phyloP scores from a whole-genome alignment of 768 basidiomycete species.

The Rhodotorula babjevae region DNA sequence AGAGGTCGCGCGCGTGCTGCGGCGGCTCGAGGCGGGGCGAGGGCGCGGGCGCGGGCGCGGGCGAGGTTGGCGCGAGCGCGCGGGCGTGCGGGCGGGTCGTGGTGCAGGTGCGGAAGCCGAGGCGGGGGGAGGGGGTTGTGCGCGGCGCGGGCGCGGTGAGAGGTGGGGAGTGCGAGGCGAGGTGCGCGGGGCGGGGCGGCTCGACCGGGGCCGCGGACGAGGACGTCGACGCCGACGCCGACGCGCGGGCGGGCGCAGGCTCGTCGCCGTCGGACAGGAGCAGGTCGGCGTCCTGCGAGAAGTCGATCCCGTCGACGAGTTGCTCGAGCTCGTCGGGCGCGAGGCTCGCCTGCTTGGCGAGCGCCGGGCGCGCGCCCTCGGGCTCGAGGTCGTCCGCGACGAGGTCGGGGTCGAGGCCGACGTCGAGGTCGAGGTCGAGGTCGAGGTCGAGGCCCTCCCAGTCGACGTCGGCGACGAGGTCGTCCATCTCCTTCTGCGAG shows the following conservation, averaged over 20 bases:
- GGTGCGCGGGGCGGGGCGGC: too few species aligned
- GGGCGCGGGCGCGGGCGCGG: too few species aligned
- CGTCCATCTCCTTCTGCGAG: constrained; percentile 12
- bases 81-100: too few species aligned
- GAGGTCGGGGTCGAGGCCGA: not conserved
- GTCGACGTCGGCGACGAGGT: constrained; percentile 16
- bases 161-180: too few species aligned
- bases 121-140: not conserved
- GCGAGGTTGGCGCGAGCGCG: too few species aligned
- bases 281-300: not conserved
- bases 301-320: constrained; percentile 2
- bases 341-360: not conserved
- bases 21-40: not conserved
- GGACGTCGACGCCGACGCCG: not conserved
- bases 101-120: not conserved
- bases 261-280: too few species aligned
- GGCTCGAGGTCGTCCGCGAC: not conserved
- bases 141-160: too few species aligned
- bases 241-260: not conserved
- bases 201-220: not conserved
- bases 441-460: constrained; percentile 9
- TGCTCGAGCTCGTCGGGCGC: not conserved
- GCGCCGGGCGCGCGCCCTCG: not conserved
- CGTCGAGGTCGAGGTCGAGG: not conserved
- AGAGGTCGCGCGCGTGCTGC: not conserved